Percentiles rank a stretch among this genome's conserved stretches.
Evolutionary conservation across 2,329 filamentous ascomycete genomes (phyloP).

Genomic region (Hypocrella siamensis): DNA sequence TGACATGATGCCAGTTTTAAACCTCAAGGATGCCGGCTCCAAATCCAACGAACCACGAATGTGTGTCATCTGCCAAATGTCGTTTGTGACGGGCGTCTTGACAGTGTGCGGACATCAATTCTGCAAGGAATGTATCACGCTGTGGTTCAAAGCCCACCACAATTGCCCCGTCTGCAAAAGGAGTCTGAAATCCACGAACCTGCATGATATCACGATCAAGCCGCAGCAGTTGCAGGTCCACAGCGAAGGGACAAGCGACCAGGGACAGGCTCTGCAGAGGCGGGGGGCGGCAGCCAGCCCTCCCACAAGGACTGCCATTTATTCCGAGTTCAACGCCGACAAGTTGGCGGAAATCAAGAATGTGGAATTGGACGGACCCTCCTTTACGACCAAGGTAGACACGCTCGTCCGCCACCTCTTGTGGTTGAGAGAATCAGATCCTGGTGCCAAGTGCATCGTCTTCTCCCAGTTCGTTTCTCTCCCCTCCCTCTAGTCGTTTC

Average conservation of each 20-base stretch:
- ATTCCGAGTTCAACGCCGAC: constrained; percentile 56
- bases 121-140: constrained; percentile 70
- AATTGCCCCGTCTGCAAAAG: constrained; percentile 80
- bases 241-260: constrained; percentile 9
- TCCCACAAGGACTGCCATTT: constrained; percentile 40
- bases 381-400: constrained; percentile 84
- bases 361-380: constrained; percentile 55
- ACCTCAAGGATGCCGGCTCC: constrained; percentile 41
- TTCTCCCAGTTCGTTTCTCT: constrained; percentile 54
- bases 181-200: constrained; percentile 45
- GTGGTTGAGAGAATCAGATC: constrained; percentile 72
- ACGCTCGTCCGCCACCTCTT: constrained; percentile 66
- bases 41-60: constrained; percentile 47
- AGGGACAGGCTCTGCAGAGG: constrained; percentile 5
- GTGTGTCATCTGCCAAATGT: constrained; percentile 73
- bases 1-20: constrained; percentile 20
- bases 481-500: background rate
- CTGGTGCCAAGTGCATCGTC: constrained; percentile 80
- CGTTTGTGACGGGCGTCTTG: constrained; percentile 63
- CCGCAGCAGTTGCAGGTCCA: constrained; percentile 57
- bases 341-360: constrained; percentile 68
- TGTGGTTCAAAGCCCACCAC: constrained; percentile 60
- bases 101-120: constrained; percentile 87
- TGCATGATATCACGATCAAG: constrained; percentile 77
- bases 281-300: constrained; percentile 7